Evolutionary conservation across 148 eudicot species (phyloP).

Genomic region (Dysphania ambrosioides): DNA sequence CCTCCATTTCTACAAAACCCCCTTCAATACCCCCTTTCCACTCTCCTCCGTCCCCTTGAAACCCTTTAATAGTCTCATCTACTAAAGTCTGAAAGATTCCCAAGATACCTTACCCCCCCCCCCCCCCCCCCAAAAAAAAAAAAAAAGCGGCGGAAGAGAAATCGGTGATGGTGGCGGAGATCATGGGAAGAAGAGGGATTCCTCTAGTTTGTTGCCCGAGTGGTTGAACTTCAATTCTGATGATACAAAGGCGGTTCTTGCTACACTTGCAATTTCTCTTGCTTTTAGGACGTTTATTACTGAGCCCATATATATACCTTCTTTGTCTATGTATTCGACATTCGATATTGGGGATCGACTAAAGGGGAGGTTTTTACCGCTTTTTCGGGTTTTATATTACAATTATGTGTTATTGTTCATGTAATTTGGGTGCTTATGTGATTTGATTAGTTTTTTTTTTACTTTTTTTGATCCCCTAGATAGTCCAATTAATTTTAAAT

Average conservation of each 20-base stretch:
- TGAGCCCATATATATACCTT: constrained; percentile 93
- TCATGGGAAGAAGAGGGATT: constrained; percentile 28
- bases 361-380: constrained; percentile 54
- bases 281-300: constrained; percentile 87
- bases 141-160: constrained; percentile 40
- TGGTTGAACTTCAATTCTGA: constrained; percentile 78
- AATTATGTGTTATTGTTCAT: not conserved
- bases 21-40: constrained; percentile 33
- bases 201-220: constrained; percentile 55
- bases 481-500: no score
- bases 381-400: not conserved
- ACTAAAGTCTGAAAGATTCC: constrained; percentile 38
- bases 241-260: constrained; percentile 81
- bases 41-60: constrained; percentile 20
- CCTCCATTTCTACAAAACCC: constrained; percentile 28
- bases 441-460: not conserved
- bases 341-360: constrained; percentile 94
- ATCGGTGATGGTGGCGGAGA: constrained; percentile 53
- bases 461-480: not conserved
- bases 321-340: constrained; percentile 98
- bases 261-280: constrained; percentile 71
- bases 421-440: not conserved
- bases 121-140: no score
- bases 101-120: constrained; percentile 33
- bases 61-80: constrained; percentile 32